phyloP scores from a whole-genome alignment of 169 alveolate genomes.

The Cryptosporidium andersoni region DNA sequence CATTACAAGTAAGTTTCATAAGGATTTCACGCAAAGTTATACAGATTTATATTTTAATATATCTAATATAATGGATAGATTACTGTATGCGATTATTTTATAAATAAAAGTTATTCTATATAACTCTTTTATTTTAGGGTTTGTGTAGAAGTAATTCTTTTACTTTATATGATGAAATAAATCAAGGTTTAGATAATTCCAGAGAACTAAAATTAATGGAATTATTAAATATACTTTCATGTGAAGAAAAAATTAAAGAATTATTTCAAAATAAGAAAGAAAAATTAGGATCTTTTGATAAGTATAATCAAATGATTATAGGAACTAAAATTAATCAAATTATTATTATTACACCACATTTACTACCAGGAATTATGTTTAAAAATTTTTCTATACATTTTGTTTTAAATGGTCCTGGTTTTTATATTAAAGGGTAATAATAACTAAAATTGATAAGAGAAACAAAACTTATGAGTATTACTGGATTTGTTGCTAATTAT shows the following conservation, averaged over 20 bases:
- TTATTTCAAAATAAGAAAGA: slow-evolving; percentile 25
- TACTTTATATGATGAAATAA: slow-evolving; percentile 58
- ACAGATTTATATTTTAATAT: too few relatives aligned
- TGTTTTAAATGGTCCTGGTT: slow-evolving; percentile 71
- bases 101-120: background rate
- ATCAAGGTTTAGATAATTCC: slow-evolving; percentile 69
- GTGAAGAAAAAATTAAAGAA: slow-evolving; percentile 20
- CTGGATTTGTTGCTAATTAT: too few relatives aligned
- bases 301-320: background rate
- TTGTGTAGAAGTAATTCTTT: slow-evolving; percentile 35
- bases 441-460: background rate
- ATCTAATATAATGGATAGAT: background rate
- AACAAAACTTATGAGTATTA: background rate
- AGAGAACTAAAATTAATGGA: slow-evolving; percentile 65
- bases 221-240: slow-evolving; percentile 37
- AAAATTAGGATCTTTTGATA: background rate
- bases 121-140: slow-evolving; percentile 11
- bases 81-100: background rate
- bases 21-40: background rate
- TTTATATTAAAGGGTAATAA: background rate
- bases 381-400: slow-evolving; percentile 55
- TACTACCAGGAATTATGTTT: slow-evolving; percentile 58
- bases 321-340: slow-evolving; percentile 12
- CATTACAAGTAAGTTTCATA: slow-evolving; percentile 46
- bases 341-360: slow-evolving; percentile 65